A percentile compares a stretch with the other conserved stretches of the same genome.
Evolutionary conservation across 1,139 yeast genomes (phyloP).

Genomic region (Debaryomyces nepalensis): DNA sequence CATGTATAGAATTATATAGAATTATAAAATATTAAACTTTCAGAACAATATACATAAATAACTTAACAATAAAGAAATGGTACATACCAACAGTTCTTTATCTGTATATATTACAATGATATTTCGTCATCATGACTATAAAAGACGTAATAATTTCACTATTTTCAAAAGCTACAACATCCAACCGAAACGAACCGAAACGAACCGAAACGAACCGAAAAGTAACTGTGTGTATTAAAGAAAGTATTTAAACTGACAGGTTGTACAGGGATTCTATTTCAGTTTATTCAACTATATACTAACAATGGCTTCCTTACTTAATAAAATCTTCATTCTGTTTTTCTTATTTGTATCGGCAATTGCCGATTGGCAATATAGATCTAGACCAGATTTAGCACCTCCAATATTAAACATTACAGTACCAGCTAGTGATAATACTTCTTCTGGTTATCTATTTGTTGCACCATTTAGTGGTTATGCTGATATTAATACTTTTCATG

Average conservation of each 20-base stretch:
- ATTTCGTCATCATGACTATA: too few relatives aligned
- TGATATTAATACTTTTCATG: conserved; percentile 25
- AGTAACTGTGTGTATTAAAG: not conserved
- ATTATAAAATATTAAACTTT: too few relatives aligned
- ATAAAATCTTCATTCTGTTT: not conserved
- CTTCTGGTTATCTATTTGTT: conserved; percentile 35
- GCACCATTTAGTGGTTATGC: conserved; percentile 35
- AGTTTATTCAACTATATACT: too few relatives aligned
- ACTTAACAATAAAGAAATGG: too few relatives aligned
- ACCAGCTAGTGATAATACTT: conserved; percentile 23
- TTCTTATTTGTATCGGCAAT: conserved; percentile 18
- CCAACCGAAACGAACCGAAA: conserved; percentile 13
- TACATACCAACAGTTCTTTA: too few relatives aligned
- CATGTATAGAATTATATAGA: too few relatives aligned
- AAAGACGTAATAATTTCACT: too few relatives aligned
- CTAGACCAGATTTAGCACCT: conserved; percentile 40
- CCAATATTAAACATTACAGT: conserved; percentile 36
- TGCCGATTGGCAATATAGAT: conserved; percentile 35
- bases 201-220: conserved; percentile 7
- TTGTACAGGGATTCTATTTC: too few relatives aligned
- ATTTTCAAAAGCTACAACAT: too few relatives aligned
- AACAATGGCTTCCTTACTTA: too few relatives aligned
- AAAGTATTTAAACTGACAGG: not conserved
- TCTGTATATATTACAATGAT: too few relatives aligned
- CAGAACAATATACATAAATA: too few relatives aligned